These are phyloP conservation scores for Tolypocladium ovalisporum DNA, from an alignment of 2,329 filamentous ascomycete genomes.

Conservation along the genomic window DNA sequence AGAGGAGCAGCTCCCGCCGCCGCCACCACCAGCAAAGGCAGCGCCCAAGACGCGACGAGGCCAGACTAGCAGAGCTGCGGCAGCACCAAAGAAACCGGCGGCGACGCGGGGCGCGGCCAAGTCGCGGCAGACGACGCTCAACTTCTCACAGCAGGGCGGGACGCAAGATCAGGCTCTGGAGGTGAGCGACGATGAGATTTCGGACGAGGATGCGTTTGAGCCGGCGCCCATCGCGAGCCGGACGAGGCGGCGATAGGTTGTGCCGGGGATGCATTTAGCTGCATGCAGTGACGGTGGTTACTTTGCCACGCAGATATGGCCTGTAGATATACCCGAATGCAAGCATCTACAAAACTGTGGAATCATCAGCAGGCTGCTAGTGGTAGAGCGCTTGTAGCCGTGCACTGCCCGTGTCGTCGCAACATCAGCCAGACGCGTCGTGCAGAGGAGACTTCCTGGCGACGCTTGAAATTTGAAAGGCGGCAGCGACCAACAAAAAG, in stretches of 20 bases:
- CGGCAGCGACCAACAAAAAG: too few species aligned
- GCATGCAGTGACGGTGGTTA: not conserved
- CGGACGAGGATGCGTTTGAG: conserved; percentile 51
- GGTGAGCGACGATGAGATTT: conserved; percentile 56
- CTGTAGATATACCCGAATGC: not conserved
- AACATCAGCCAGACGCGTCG: too few species aligned
- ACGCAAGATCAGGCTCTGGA: conserved; percentile 40
- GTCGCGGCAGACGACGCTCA: conserved; percentile 21
- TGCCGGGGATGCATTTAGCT: not conserved
- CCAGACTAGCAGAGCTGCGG: conserved; percentile 6
- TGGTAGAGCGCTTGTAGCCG: not conserved
- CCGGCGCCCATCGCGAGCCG: conserved; percentile 29
- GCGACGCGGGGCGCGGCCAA: conserved; percentile 6
- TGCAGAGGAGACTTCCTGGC: too few species aligned
- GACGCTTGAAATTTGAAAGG: too few species aligned
- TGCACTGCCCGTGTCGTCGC: not conserved
- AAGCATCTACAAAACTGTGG: too few species aligned
- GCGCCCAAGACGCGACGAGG: conserved; percentile 19
- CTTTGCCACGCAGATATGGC: not conserved
- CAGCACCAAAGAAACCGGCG: conserved; percentile 7
- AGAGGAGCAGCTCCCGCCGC: conserved; percentile 26
- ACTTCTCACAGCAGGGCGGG: conserved; percentile 26
- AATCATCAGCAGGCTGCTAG: not conserved
- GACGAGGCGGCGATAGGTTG: conserved; percentile 16
- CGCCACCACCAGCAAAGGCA: conserved; percentile 17